Percentiles rank a stretch among this genome's conserved stretches.
Conservation (phyloP, 2,329 filamentous ascomycete species). For the Dendrostoma leiphaemia region DNA sequence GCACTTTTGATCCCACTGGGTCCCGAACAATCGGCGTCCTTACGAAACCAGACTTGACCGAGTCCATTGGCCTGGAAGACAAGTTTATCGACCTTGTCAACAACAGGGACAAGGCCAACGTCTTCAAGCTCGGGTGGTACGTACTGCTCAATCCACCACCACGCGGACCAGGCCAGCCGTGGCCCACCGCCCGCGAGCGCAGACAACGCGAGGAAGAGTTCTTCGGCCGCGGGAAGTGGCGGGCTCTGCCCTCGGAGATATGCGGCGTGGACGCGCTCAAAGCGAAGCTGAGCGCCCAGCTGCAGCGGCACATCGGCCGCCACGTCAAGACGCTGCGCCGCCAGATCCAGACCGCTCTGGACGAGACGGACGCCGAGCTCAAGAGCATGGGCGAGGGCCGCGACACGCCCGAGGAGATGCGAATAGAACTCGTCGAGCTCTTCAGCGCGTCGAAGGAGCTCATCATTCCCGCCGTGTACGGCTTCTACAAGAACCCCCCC, state of each 20-base stretch:
- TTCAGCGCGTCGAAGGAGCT: constrained; percentile 52
- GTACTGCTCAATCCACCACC: constrained; percentile 49
- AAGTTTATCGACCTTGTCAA: constrained; percentile 53
- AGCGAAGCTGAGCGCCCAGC: constrained; percentile 47
- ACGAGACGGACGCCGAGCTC: constrained; percentile 47
- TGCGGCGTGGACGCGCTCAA: constrained; percentile 45
- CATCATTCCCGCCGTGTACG: constrained; percentile 52
- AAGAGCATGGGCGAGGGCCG: constrained; percentile 49
- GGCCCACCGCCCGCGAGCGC: constrained; percentile 41
- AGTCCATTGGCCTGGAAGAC: constrained; percentile 50
- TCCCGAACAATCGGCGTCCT: constrained; percentile 50
- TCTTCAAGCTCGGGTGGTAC: constrained; percentile 52
- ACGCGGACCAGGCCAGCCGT: constrained; percentile 40
- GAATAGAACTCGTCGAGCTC: constrained; percentile 51
- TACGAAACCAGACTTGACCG: constrained; percentile 52
- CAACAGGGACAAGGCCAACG: constrained; percentile 48
- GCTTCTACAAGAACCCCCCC: constrained; percentile 55
- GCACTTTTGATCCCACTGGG: constrained; percentile 48
- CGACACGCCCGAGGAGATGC: constrained; percentile 53
- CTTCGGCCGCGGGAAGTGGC: constrained; percentile 49
- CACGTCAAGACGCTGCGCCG: constrained; percentile 49
- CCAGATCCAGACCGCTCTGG: constrained; percentile 49
- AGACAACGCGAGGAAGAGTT: constrained; percentile 44
- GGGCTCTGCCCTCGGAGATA: constrained; percentile 43
- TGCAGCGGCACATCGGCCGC: constrained; percentile 51